A percentile compares a stretch with the other conserved stretches of the same genome.
phyloP scores from a whole-genome alignment of 352 stramenopile species.

The Paralagenidium karlingii region DNA sequence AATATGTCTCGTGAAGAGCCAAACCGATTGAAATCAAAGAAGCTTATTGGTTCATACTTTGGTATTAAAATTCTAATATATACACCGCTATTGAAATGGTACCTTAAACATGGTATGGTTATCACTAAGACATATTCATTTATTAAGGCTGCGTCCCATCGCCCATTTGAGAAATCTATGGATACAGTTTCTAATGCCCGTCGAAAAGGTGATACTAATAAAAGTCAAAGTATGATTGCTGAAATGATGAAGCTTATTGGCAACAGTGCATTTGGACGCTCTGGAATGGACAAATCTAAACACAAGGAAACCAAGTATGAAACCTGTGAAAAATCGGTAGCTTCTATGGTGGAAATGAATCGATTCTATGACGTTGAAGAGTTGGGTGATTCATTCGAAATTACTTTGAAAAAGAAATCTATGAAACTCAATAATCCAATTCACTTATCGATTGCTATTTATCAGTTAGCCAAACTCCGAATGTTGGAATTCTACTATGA shows the following conservation, averaged over 20 bases:
- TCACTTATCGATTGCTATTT: conserved; percentile 9
- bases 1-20: conserved; percentile 1
- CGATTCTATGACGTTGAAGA: conserved; percentile 6
- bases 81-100: conserved; percentile 20
- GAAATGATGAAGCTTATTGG: conserved; percentile 10
- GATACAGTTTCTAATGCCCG: conserved; percentile 13
- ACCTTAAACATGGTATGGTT: conserved; percentile 13
- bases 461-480: conserved; percentile 9
- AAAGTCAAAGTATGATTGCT: conserved; percentile 5
- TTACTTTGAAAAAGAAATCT: conserved; percentile 4
- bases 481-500: conserved; percentile 13
- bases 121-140: conserved; percentile 16
- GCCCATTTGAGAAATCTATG: conserved; percentile 9
- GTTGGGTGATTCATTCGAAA: conserved; percentile 3
- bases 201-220: conserved; percentile 11
- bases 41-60: conserved; percentile 21
- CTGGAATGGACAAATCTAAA: conserved; percentile 10
- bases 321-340: conserved; percentile 1
- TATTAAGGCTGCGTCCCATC: conserved; percentile 8
- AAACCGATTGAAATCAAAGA: conserved; percentile 2
- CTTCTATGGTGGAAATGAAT: conserved; percentile 1
- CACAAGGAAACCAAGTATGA: conserved; percentile 8
- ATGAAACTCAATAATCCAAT: conserved; percentile 10
- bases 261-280: conserved; percentile 6
- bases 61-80: conserved; percentile 21